Base-by-base conservation (phyloP, 352 stramenopile genomes). In the Pythium vanterpoolii region DNA sequence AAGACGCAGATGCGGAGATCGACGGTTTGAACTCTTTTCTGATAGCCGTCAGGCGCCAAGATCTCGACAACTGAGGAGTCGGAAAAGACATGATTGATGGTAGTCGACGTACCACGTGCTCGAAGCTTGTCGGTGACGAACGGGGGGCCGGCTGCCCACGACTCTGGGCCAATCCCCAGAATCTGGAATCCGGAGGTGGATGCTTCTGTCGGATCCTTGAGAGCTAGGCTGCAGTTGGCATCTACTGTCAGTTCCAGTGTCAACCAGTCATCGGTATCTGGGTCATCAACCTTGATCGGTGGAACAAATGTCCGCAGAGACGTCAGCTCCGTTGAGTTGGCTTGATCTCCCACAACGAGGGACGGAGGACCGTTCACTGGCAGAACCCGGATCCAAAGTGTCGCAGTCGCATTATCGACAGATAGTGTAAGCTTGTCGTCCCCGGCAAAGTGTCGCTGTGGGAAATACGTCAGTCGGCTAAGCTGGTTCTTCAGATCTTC, bases 241-340 rank as follows among this genome's bases (percentile, higher is more conserved):
- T 51, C 28, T 4, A 63, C 13, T 14, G 42, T 49, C 14, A 86
- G 47, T 18, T 68, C 56, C n/a, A 83, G 56, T 10, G 69, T 58
- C 24, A 81, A 59, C 5, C 68, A 39, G 33, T 84, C 72, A n/a
- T 49, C 26, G 2, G 36, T 27, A 30, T 87, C 77, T 0, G 65
- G 49, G 24, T 87, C 76, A 4, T 57, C 36, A 0, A 86, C 27
- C 27, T 36, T 45, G 38, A 87, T 56, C 4, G 43, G 28, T 3
- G 77, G 75, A 5, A 84, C 54, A 21, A 79, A 70, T 26, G 59
- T 56, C 21, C 59, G 60, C 21, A 76, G 57, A 7, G 55, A 50
- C 0, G 27, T 42, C 1, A 21, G 3, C 16, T 21, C 16, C 18
- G 26, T 50, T 18, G 4, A 21, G 11, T 18, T 34, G 16, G 1